Base-by-base conservation (phyloP, 148 eudicot species). In the Vaccinium vitisidaea region DNA sequence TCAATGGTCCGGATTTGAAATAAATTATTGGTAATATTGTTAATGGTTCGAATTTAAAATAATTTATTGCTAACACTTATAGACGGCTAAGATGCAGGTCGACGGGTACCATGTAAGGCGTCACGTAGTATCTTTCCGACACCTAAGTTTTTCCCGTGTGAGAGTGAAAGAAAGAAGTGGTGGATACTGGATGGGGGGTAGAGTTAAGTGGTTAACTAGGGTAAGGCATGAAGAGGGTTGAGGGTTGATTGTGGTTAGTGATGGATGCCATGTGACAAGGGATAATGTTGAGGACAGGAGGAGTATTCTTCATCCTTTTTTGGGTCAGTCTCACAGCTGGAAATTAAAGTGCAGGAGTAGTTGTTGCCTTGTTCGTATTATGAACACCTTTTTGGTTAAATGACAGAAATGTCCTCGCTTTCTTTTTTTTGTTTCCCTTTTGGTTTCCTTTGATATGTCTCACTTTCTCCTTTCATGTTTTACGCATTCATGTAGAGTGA, bases 241-340 rank as follows among this genome's bases (percentile, higher is more conserved):
- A 55, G 15, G 18, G 6, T 81, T 81, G 56, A 88, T 80, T 32
- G 63, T 39, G 85, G 90, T 88, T 52, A 70, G 77, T 69, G 27
- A 13, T 25, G 77, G 76, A 69, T 50, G 61, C 69, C 36, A 63
- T 23, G 75, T 27, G 54, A 39, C 39, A 6, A 1, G 6, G 30
- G 83, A 7, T 8, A 4, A 46, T 19, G 25, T 1, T 1, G 3
- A 21, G 27, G 67, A 7, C 61, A 56, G 76, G 46, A 21, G 21
- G 16, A 23, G 18, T 3, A 16, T 5, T 55, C 59, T 30, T 43
- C 25, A 39, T 8, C 49, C n/a, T 36, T 9, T 18, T 55, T 30
- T 18, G 79, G 79, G 79, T 71, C 49, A 32, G 43, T 32, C 15
- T 19, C 70, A 55, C 82, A 80, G 82, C 82, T 58, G 50, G 82